These are phyloP conservation scores for Hypoxylon sp. DNA, from an alignment of 2,329 filamentous ascomycete genomes.

Conservation along the genomic window DNA sequence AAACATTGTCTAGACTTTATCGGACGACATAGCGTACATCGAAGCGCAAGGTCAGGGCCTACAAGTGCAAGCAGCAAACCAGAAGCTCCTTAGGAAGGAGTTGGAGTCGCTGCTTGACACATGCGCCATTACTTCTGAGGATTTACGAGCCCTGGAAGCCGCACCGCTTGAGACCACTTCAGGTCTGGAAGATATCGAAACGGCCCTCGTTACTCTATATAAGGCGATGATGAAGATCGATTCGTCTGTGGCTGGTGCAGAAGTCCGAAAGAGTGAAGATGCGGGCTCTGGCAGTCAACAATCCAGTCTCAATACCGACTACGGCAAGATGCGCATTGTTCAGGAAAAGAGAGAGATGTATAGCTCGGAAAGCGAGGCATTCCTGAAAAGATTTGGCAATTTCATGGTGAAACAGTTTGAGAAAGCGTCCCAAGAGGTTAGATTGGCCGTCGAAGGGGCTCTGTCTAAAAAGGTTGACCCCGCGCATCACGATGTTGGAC, in stretches of 20 bases:
- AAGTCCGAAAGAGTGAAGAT: constrained; percentile 62
- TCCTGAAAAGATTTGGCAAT: constrained; percentile 82
- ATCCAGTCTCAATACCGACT: constrained; percentile 74
- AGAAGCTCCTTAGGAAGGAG: constrained; percentile 92
- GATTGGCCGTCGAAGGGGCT: constrained; percentile 70
- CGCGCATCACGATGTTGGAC: constrained; percentile 75
- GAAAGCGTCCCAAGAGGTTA: constrained; percentile 76
- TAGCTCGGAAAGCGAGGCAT: constrained; percentile 77
- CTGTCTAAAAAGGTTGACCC: constrained; percentile 76
- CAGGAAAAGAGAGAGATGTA: constrained; percentile 96
- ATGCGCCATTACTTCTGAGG: constrained; percentile 83
- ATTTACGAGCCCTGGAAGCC: constrained; percentile 78
- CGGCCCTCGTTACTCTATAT: constrained; percentile 82
- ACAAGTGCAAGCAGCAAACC: constrained; percentile 96
- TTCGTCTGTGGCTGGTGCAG: constrained; percentile 73
- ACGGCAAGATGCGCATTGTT: constrained; percentile 91
- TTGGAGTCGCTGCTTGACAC: constrained; percentile 89
- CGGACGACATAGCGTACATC: constrained; percentile 96
- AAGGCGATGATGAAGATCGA: constrained; percentile 96
- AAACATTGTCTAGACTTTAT: constrained; percentile 75
- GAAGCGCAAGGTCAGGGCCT: constrained; percentile 97
- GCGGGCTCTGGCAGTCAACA: constrained; percentile 59
- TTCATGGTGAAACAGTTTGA: constrained; percentile 87
- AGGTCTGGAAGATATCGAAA: constrained; percentile 82
- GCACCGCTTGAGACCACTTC: constrained; percentile 77